Evolutionary conservation across 2,329 filamentous ascomycete species (phyloP).

Genomic region (Aureobasidium mangrovei): DNA sequence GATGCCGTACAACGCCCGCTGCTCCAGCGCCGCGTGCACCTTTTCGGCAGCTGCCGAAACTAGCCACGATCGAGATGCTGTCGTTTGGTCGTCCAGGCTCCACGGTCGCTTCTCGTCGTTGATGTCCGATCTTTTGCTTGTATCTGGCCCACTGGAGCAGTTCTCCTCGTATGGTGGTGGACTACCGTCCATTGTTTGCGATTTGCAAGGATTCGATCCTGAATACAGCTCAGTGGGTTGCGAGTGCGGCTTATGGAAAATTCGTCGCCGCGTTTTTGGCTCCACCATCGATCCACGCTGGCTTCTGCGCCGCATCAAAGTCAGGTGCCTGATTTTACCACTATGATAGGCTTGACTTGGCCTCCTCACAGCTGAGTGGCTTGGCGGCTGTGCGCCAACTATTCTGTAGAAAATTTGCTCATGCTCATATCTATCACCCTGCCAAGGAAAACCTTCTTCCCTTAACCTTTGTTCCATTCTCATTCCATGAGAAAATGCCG

Average conservation of each 20-base stretch:
- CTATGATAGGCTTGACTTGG: background rate
- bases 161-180: conserved; percentile 27
- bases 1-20: conserved; percentile 22
- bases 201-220: background rate
- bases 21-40: conserved; percentile 6
- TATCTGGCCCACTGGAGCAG: conserved; percentile 3
- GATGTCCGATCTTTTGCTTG: conserved; percentile 1
- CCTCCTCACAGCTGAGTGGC: conserved; percentile 7
- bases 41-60: conserved; percentile 23
- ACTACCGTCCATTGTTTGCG: background rate
- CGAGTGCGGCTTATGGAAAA: too few relatives aligned
- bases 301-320: background rate
- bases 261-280: too few relatives aligned
- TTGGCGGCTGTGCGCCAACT: background rate
- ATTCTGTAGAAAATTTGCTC: background rate
- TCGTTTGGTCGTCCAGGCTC: conserved; percentile 25
- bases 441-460: background rate
- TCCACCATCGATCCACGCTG: background rate
- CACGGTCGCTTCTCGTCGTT: conserved; percentile 17
- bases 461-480: too few relatives aligned
- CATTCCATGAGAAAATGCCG: too few relatives aligned
- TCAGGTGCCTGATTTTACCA: conserved; percentile 7
- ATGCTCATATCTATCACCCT: background rate
- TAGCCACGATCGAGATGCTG: conserved; percentile 23
- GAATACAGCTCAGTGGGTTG: background rate